Base-by-base conservation (phyloP, 306 rosid genomes). In the Coriaria nepalensis region DNA sequence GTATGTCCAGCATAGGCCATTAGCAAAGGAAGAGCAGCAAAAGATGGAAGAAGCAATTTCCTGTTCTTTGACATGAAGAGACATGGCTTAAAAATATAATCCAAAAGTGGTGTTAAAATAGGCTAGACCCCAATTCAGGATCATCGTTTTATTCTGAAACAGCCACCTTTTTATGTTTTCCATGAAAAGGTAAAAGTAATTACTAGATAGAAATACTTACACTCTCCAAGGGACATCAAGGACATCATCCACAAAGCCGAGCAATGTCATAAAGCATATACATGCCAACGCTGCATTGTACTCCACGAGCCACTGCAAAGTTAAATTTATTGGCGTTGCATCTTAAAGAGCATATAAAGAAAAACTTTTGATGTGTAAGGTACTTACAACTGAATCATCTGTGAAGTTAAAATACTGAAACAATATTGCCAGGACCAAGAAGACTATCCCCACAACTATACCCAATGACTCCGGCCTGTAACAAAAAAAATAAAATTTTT, bases 1-100 rank as follows among this genome's bases (percentile, higher is more conserved):
- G 98, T 90, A 69, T 90, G 98, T 68, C 98, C 98, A 65, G 95
- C 95, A 71, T 90, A 90, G 39, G 98, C 98, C 95, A 90, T 90
- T 68, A 90, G 65, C 86, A 90, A 73, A 54, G 95, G 90, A 62
- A 90, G 90, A 55, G 95, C 82, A 33, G 95, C 95, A 79, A 90
- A 62, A 39, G 98, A 85, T 37, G 98, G 98, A 40, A 90, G 75
- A 10, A 85, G 35, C 52, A 90, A 36, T 69, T 90, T 90, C 76
- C 95, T 90, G 98, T 67, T 75, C 80, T 66, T 68, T 68, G 64
- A 55, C 56, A 67, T 56, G 9, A 45, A 61, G 68, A 70, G 35
- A 40, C 65, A 68, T 39, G 52, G 13, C 49, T 35, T 50, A 50
- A 53, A 10, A 59, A 53, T 42, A 33, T 34, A 39, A 55, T 56